Evolutionary conservation across 2,329 filamentous ascomycete species (phyloP).

Genomic region (Fusarium circinatum): DNA sequence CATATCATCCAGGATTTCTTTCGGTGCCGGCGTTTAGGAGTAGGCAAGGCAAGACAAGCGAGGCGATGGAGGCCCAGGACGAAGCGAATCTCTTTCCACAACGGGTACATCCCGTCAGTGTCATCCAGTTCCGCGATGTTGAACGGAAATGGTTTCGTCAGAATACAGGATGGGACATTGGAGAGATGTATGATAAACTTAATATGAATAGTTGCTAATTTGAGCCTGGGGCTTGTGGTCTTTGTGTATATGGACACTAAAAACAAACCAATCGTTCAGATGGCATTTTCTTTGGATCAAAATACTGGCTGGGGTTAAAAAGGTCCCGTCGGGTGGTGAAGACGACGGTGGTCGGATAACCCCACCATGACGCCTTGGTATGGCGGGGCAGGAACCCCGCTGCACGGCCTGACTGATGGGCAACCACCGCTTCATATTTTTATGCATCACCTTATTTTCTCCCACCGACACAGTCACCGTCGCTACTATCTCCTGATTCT

Average conservation of each 20-base stretch:
- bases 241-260: not conserved
- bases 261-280: not conserved
- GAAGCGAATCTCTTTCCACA: conserved; percentile 13
- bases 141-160: conserved; percentile 15
- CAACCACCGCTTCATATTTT: conserved; percentile 36
- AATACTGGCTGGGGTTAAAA: not conserved
- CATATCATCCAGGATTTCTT: conserved; percentile 38
- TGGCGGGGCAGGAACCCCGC: conserved; percentile 43
- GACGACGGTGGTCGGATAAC: conserved; percentile 10
- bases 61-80: conserved; percentile 28
- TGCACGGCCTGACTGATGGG: conserved; percentile 18
- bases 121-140: not conserved
- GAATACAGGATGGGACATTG: conserved; percentile 10
- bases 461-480: conserved; percentile 37
- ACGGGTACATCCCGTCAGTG: conserved; percentile 16
- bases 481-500: conserved; percentile 31
- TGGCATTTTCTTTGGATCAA: not conserved
- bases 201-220: conserved; percentile 25
- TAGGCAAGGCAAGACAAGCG: conserved; percentile 19
- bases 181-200: conserved; percentile 31
- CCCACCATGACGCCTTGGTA: conserved; percentile 41
- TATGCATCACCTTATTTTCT: conserved; percentile 40
- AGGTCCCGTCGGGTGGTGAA: not conserved
- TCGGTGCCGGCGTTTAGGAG: conserved; percentile 38
- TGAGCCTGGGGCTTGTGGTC: not conserved